Base-by-base conservation (phyloP, 257 asterid species). In the Nyctanthes arbortristis region DNA sequence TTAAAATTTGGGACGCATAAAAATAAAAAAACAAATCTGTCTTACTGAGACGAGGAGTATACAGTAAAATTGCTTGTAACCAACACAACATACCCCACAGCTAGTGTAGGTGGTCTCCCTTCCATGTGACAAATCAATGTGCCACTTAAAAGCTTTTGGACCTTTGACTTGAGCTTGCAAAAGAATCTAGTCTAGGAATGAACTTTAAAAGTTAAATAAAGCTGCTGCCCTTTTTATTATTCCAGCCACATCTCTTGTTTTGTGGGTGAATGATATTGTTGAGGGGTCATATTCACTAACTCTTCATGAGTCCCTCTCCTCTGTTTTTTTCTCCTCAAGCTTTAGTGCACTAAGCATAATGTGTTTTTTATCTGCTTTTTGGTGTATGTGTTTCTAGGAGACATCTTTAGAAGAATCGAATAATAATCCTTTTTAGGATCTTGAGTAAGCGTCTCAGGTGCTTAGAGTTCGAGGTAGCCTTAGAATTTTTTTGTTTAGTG, bases 281-380 rank as follows among this genome's bases (percentile, higher is more conserved):
- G 54, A 43, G 54, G 54, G 54, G 24, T 43, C 54, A 43, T 43
- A 43, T 43, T 43, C 54, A 43, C 22, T 14, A 16, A 45, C 55
- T 14, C 52, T 43, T 1, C 16, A 14, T 7, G 4, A 13, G 22
- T 43, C 54, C n/a, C 4, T 40, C 55, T 45, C 54, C 55, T 14
- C 55, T 45, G 55, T 45, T n/a, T 22, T 45, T 45, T 45, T n/a
- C 55, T 43, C 52, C 52, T 43, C 55, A n/a, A 45, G n/a, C 55
- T 45, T 45, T 45, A 14, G 16, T 45, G 55, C 24, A 45, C 16
- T 40, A 45, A 43, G 16, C 16, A 40, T 14, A 16, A 45, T 39
- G 49, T 39, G n/a, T 13, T 39, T 18, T 39, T n/a, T 22, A 24
- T 22, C 16, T 45, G 55, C 55, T 45, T 18, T 1, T 45, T 18